A percentile compares a stretch with the other conserved stretches of the same genome.
phyloP scores from a whole-genome alignment of 2,329 filamentous ascomycete species.

The Pseudopyrenochaeta lycopersici region DNA sequence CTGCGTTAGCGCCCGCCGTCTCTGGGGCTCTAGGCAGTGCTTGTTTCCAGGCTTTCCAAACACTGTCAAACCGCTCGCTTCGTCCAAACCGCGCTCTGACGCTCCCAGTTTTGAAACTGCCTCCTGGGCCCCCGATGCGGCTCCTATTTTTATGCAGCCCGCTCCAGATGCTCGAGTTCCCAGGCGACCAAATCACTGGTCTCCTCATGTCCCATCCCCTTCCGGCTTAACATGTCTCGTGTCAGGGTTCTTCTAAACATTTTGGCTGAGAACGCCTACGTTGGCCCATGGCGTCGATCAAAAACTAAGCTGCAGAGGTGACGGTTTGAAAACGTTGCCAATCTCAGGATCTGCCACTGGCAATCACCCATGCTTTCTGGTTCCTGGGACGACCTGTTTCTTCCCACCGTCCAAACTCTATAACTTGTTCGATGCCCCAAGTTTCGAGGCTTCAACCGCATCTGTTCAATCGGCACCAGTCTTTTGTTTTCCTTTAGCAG shows the following conservation, averaged over 20 bases:
- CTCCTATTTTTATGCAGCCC: slow-evolving; percentile 39
- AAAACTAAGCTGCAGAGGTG: slow-evolving; percentile 45
- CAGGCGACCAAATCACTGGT: slow-evolving; percentile 39
- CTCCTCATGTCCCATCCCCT: slow-evolving; percentile 36
- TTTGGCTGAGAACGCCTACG: slow-evolving; percentile 39
- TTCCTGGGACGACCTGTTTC: slow-evolving; percentile 39
- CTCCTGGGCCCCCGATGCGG: slow-evolving; percentile 40
- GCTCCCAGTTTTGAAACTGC: slow-evolving; percentile 52
- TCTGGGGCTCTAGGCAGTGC: slow-evolving; percentile 38
- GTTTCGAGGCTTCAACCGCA: slow-evolving; percentile 49
- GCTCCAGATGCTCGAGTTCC: slow-evolving; percentile 29
- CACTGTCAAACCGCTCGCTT: slow-evolving; percentile 51
- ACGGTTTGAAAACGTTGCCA: slow-evolving; percentile 54
- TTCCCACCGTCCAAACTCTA: slow-evolving; percentile 42
- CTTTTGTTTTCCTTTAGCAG: slow-evolving; percentile 50
- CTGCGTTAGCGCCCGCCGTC: slow-evolving; percentile 48
- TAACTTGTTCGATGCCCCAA: slow-evolving; percentile 48
- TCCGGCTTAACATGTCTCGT: slow-evolving; percentile 49
- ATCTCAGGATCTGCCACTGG: slow-evolving; percentile 51
- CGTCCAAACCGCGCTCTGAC: slow-evolving; percentile 45
- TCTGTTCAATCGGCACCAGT: slow-evolving; percentile 50
- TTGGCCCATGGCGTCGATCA: slow-evolving; percentile 47
- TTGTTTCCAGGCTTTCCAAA: slow-evolving; percentile 49
- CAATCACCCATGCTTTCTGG: slow-evolving; percentile 47
- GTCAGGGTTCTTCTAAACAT: slow-evolving; percentile 50